Percentiles rank a stretch among this genome's conserved stretches.
phyloP scores from a whole-genome alignment of 164 flowering plant genomes.

The Hamamelis virginiana region DNA sequence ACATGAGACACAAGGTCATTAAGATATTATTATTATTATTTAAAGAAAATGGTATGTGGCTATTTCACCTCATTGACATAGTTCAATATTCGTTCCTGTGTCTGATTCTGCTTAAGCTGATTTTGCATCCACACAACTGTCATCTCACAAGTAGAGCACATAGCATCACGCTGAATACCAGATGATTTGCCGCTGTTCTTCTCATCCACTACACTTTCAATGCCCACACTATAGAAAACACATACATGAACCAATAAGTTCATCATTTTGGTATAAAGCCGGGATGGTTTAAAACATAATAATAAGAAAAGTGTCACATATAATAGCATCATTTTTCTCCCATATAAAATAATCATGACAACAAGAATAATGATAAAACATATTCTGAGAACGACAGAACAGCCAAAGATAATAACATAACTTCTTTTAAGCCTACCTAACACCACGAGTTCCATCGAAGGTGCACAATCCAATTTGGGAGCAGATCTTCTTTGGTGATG shows the following conservation, averaged over 20 bases:
- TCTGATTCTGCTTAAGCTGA: conserved; percentile 66
- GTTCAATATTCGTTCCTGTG: conserved; percentile 55
- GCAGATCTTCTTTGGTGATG: conserved; percentile 66
- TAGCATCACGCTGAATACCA: conserved; percentile 43
- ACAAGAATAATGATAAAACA: neutral
- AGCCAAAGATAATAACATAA: no score
- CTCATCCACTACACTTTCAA: conserved; percentile 72
- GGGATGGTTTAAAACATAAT: no score
- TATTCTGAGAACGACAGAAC: no score
- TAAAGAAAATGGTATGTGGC: neutral
- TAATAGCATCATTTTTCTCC: no score
- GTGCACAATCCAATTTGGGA: conserved; percentile 76
- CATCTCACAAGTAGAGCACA: conserved; percentile 90
- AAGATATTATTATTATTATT: neutral
- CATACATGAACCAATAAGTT: conserved; percentile 1
- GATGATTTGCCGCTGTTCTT: conserved; percentile 34
- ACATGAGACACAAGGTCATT: neutral
- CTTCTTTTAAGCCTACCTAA: conserved; percentile 45
- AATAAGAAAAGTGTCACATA: no score
- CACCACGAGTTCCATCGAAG: conserved; percentile 70
- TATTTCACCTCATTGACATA: conserved; percentile 65
- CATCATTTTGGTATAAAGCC: neutral
- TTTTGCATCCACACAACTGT: conserved; percentile 88
- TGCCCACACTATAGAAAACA: conserved; percentile 44
- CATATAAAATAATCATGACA: no score